Evolutionary conservation across 2,329 filamentous ascomycete genomes (phyloP), one percentile per base, ranked within the genome.

Genomic region (Ophiocordyceps camponoti-leonardi): DNA sequence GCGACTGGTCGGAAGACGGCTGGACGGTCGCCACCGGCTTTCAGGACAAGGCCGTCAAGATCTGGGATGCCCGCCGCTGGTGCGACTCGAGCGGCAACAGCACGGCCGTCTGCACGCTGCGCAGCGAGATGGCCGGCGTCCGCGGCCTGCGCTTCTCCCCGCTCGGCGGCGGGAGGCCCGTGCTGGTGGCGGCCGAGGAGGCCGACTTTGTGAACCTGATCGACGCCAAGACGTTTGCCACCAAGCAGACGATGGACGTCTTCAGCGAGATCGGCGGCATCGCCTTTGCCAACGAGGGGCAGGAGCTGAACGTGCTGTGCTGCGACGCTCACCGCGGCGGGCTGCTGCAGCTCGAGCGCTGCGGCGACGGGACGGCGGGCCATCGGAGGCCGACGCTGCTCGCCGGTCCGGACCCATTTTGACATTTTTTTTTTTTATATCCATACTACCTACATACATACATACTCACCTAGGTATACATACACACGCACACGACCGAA

Each of bases 21-120:
- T 78, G 79, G 64, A 81, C 79, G 13, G 72, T 88, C 19, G 84
- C 84, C 13, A 88, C 84, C 0, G 83, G 79, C 20, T 81, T 81
- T 49, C 83, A 90, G 59, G 84, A 90, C 59, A 80, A 73, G 57
- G 72, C 70, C 26, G 71, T 88, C 51, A 77, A 79, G 50, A 76
- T 90, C 43, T 88, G 81, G 78, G 84, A 90, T 57, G 80, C 83
- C 8, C 73, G 84, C 10, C 77, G 73, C 45, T 85, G 81, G 79
- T 69, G 63, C 41, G 64, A 70, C 46, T 69, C 70, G 10, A 63
- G 70, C 5, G 75, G 75, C 6, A 46, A 56, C 20, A 62, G 66
- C 44, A 61, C 52, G 2, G 67, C 75, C 0, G 52, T 81, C 10
- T 66, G 67, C 18, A 72, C 72, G 12, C 65, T 88, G 22, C 66